Evolutionary conservation across 352 stramenopile genomes (phyloP).

Genomic region (Phytopythium helicoides): DNA sequence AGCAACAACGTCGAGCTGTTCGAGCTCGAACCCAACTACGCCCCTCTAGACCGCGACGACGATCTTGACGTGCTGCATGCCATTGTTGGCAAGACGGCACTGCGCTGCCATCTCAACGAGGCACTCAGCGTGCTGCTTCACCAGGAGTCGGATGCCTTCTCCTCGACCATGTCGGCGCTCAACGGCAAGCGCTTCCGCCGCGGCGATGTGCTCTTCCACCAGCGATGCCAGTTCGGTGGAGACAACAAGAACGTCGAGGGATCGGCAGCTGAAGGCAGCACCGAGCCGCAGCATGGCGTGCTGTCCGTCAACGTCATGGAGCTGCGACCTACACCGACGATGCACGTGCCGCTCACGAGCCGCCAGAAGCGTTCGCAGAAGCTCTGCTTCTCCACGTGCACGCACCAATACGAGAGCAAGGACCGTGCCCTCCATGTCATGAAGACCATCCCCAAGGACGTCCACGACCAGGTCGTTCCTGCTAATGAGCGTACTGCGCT

Average conservation of each 20-base stretch:
- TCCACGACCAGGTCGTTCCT: conserved; percentile 53
- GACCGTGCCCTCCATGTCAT: conserved; percentile 50
- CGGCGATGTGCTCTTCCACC: conserved; percentile 47
- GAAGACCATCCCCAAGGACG: conserved; percentile 52
- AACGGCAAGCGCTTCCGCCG: conserved; percentile 48
- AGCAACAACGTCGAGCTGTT: conserved; percentile 41
- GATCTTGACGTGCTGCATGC: conserved; percentile 46
- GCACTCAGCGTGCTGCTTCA: conserved; percentile 54
- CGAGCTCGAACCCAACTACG: conserved; percentile 33
- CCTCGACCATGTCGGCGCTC: conserved; percentile 47
- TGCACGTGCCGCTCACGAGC: conserved; percentile 26
- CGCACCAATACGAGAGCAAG: conserved; percentile 37
- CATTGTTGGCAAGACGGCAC: conserved; percentile 44
- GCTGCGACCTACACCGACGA: conserved; percentile 20
- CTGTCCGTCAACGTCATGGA: conserved; percentile 36
- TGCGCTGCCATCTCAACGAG: conserved; percentile 63
- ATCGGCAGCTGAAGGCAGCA: neutral
- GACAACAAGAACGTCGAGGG: conserved; percentile 7
- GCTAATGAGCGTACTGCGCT: conserved; percentile 37
- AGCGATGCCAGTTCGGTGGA: conserved; percentile 25
- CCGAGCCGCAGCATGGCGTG: conserved; percentile 17
- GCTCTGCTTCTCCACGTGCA: conserved; percentile 53
- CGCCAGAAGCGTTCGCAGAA: conserved; percentile 45
- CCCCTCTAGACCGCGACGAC: conserved; percentile 24
- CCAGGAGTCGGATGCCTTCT: conserved; percentile 37